Evolutionary conservation across 805 yeast species (phyloP).

Genomic region (Candida fluviatilis): DNA sequence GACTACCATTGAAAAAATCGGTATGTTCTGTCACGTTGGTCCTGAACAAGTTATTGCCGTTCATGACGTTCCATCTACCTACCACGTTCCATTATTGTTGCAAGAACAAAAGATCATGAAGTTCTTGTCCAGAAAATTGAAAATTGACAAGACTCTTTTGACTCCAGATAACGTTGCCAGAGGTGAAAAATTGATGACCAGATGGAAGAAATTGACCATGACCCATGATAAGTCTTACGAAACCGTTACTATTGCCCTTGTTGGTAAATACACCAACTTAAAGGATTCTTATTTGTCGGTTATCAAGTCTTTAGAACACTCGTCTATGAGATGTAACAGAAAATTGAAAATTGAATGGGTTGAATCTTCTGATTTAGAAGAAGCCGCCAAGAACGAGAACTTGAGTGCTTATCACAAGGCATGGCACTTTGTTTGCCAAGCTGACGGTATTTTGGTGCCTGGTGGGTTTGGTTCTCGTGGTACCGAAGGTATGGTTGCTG

Average conservation of each 20-base stretch:
- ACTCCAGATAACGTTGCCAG: conserved; percentile 45
- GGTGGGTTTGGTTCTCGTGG: conserved; percentile 99
- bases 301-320: conserved; percentile 91
- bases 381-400: conserved; percentile 54
- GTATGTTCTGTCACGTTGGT: conserved; percentile 99
- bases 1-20: conserved; percentile 90
- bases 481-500: conserved; percentile 96
- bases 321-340: conserved; percentile 85
- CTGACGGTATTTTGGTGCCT: conserved; percentile 96
- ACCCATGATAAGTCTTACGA: conserved; percentile 81
- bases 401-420: conserved; percentile 87
- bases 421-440: conserved; percentile 89
- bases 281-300: conserved; percentile 95
- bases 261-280: conserved; percentile 94
- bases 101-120: conserved; percentile 81
- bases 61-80: conserved; percentile 94
- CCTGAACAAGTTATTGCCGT: conserved; percentile 97
- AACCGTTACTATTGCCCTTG: conserved; percentile 89
- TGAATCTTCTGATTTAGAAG: conserved; percentile 88
- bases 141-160: conserved; percentile 43
- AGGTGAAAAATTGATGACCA: conserved; percentile 66
- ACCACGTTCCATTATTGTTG: conserved; percentile 91
- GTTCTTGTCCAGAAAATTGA: conserved; percentile 65
- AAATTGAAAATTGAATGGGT: conserved; percentile 91
- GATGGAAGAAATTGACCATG: conserved; percentile 78